Conservation (phyloP, 2,329 filamentous ascomycete species). For the Plectosphaerella cucumerina region DNA sequence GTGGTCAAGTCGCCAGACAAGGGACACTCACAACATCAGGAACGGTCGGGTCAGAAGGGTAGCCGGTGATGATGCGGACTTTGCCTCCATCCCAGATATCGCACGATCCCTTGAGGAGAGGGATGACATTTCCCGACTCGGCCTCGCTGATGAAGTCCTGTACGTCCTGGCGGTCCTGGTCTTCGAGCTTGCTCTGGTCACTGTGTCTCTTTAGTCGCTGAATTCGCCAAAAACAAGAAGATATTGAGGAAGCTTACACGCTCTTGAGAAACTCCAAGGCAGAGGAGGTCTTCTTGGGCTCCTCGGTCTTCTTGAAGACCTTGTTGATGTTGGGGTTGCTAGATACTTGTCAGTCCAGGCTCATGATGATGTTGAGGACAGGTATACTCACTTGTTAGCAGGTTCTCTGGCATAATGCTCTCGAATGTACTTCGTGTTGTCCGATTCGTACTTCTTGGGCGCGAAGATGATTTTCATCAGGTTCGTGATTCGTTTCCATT, state of each 20-base stretch:
- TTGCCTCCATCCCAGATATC: no score
- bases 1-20: no score
- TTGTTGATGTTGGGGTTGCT: not conserved
- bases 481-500: not conserved
- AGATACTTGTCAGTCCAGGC: not conserved
- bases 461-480: not conserved
- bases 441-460: not conserved
- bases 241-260: not conserved
- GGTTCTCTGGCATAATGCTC: not conserved
- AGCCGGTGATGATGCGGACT: no score
- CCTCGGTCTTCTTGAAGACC: not conserved
- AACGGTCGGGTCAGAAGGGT: no score
- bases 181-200: no score
- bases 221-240: no score
- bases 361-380: not conserved
- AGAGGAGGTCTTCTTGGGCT: not conserved
- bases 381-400: not conserved
- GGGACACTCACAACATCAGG: no score
- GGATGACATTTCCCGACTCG: no score
- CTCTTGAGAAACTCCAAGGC: not conserved
- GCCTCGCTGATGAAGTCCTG: no score
- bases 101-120: no score
- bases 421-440: not conserved
- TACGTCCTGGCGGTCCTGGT: no score
- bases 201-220: no score